phyloP scores from a whole-genome alignment of 1,284 basidiomycete species.

The Trichosporon sp. region DNA sequence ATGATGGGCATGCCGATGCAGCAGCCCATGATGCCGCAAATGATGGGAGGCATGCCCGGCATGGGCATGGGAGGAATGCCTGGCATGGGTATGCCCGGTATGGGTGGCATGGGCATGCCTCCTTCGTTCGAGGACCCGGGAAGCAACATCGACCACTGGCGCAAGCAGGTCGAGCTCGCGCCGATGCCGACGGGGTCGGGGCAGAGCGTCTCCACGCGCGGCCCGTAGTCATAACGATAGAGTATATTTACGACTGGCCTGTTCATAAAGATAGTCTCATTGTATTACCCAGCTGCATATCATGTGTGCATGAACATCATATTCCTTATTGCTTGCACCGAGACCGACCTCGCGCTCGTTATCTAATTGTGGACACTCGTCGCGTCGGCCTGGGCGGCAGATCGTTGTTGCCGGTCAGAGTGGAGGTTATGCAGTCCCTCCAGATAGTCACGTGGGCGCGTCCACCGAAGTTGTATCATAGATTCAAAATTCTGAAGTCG shows the following conservation, averaged over 20 bases:
- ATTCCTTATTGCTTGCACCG: too few relatives aligned
- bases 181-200: slow-evolving; percentile 13
- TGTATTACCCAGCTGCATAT: neutral
- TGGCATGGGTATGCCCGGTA: slow-evolving; percentile 9
- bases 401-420: too few relatives aligned
- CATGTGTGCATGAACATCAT: neutral
- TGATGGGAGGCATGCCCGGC: slow-evolving; percentile 14
- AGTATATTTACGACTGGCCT: neutral
- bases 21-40: slow-evolving; percentile 7
- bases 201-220: slow-evolving; percentile 8
- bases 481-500: slow-evolving; percentile 4
- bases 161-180: slow-evolving; percentile 15
- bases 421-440: neutral
- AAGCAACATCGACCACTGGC: slow-evolving; percentile 24
- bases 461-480: neutral
- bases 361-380: too few relatives aligned
- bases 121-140: slow-evolving; percentile 18
- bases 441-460: neutral
- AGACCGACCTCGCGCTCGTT: too few relatives aligned
- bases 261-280: neutral
- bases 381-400: too few relatives aligned
- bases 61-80: slow-evolving; percentile 1
- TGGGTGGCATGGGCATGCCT: slow-evolving; percentile 7
- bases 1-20: slow-evolving; percentile 12
- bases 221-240: neutral